These are phyloP conservation scores for Plasmodium knowlesi DNA, from an alignment of 169 alveolate genomes.

Conservation along the genomic window DNA sequence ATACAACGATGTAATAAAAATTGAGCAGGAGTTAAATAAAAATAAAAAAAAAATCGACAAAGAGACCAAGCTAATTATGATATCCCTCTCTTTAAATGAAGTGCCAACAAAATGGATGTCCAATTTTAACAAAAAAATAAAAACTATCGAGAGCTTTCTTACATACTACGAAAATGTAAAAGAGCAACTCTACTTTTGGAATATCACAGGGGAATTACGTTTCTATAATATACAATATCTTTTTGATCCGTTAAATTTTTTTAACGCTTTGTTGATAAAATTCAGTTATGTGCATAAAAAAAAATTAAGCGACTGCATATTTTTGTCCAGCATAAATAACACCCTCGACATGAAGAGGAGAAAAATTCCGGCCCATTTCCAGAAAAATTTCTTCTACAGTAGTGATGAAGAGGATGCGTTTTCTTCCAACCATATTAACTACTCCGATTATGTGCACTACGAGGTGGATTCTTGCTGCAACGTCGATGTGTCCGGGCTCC, in stretches of 20 bases:
- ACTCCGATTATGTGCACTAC: conserved; percentile 40
- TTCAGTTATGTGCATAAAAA: conserved; percentile 28
- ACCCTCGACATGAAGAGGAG: conserved; percentile 1
- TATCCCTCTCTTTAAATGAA: conserved; percentile 17
- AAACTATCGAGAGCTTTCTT: conserved; percentile 33
- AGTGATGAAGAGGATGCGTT: conserved; percentile 45
- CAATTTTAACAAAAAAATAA: conserved; percentile 57
- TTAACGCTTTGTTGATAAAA: conserved; percentile 61
- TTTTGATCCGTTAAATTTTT: conserved; percentile 33
- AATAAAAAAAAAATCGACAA: conserved; percentile 38
- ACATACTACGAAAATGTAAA: conserved; percentile 52
- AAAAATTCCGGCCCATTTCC: conserved; percentile 13
- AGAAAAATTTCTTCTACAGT: conserved; percentile 46
- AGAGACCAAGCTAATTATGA: conserved; percentile 34
- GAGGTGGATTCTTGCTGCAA: conserved; percentile 10
- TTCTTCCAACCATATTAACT: conserved; percentile 16
- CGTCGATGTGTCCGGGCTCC: conserved; percentile 19
- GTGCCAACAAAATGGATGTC: conserved; percentile 44
- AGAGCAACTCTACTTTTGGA: conserved; percentile 73
- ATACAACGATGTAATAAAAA: conserved; percentile 33
- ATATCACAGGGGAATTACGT: conserved; percentile 57
- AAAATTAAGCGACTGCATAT: conserved; percentile 45
- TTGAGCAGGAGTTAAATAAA: conserved; percentile 59
- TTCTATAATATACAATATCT: conserved; percentile 60
- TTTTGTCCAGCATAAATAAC: conserved; percentile 24